These are phyloP conservation scores for Pascua sp. DNA, from an alignment of 1,284 basidiomycete genomes.

Conservation along the genomic window DNA sequence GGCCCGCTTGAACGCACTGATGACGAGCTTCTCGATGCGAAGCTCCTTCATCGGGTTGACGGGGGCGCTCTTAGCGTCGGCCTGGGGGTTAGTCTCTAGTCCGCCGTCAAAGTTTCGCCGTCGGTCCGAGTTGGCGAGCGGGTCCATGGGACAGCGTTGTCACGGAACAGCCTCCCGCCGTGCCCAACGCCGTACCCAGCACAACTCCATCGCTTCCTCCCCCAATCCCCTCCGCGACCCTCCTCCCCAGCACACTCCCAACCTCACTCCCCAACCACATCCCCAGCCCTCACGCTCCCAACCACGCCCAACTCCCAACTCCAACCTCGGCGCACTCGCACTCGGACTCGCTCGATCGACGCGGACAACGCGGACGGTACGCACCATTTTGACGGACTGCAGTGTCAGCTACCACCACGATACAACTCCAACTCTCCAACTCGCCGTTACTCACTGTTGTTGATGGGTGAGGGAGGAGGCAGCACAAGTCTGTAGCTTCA, in stretches of 20 bases:
- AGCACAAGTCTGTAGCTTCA: not conserved
- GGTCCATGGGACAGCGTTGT: too few relatives aligned
- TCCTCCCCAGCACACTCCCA: not conserved
- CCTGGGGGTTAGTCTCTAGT: conserved; percentile 53
- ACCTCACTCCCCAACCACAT: not conserved
- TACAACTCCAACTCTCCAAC: too few relatives aligned
- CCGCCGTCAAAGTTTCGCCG: not conserved
- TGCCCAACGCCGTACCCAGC: too few relatives aligned
- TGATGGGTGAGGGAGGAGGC: conserved; percentile 2
- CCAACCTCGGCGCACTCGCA: too few relatives aligned
- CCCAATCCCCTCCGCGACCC: too few relatives aligned
- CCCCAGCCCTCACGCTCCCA: not conserved
- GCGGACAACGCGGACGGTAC: not conserved
- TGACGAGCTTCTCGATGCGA: conserved; percentile 97
- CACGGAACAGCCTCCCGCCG: too few relatives aligned
- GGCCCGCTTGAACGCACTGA: conserved; percentile 69
- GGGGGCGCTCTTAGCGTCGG: conserved; percentile 82
- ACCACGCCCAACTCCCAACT: not conserved
- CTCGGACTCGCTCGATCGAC: not conserved
- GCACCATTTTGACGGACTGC: conserved; percentile 7
- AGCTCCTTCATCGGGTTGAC: conserved; percentile 95
- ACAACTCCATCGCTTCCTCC: too few relatives aligned
- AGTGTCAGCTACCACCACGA: conserved; percentile 1
- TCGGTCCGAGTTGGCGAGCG: not conserved
- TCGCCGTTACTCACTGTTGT: conserved; percentile 2